Base-by-base conservation (phyloP, 140 eudicot species). In the Flaveria floridana region DNA sequence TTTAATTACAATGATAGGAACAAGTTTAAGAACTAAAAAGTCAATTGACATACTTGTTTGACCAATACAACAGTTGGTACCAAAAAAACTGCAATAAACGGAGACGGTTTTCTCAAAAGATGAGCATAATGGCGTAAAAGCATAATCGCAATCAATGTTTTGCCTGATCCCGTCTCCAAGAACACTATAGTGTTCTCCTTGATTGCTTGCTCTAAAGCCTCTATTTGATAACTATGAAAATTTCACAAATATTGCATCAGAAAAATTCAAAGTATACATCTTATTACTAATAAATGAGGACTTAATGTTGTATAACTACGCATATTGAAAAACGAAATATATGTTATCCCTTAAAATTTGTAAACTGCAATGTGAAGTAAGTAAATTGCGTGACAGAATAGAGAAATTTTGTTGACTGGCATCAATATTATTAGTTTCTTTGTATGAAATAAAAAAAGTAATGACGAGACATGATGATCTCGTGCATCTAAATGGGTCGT, bases 91-190 rank as follows among this genome's bases (percentile, higher is more conserved):
- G 97, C 94, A 58, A 86, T 70, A 68, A 20, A 80, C 0, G 85
- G 85, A 0, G 90, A 80, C 6, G 99, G 99, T 76, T 88, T 91
- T 47, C 84, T 55, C 8, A 94, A 56, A 14, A 75, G 68, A 68
- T 88, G 81, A 0, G 97, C 96, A 69, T 86, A 86, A 72, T 88
- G 82, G 3, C 94, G 87, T 23, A 94, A 63, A 76, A 94, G 99
- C 99, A 94, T 94, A 11, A 94, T 81, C 0, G 97, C 94, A 2
- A 94, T 87, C 61, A 94, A 66, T 0, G 99, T 94, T 82, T 94
- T 94, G 3, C 99, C 99, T 3, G 97, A 84, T 0, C 99, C 99
- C 1, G 99, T 94, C 76, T 90, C 99, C 80, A 94, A 82, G 82
- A 78, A 94, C 79, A 94, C 97, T 44, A 94, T 81, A 1, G 99